Conservation (phyloP, 1,139 yeast genomes). For the Magnusiomyces fungicola region DNA sequence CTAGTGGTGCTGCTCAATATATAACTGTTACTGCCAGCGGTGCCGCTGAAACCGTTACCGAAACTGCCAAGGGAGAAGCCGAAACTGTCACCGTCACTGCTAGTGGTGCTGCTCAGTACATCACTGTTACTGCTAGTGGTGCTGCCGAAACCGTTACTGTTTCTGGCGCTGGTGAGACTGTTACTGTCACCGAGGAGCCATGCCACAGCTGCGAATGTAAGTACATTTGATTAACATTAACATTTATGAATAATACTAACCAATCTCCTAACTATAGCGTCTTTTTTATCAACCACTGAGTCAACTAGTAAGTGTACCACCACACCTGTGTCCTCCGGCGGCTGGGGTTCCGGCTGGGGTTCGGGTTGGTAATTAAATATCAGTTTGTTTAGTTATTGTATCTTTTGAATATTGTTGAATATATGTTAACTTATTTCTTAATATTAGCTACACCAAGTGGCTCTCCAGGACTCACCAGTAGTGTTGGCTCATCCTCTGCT, state of each 20-base stretch:
- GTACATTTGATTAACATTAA: slow-evolving; percentile 8
- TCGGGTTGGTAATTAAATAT: too few relatives aligned
- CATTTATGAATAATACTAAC: slow-evolving; percentile 16
- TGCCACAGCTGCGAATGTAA: background rate
- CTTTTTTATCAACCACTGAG: too few relatives aligned
- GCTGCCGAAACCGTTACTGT: slow-evolving; percentile 8
- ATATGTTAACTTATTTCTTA: slow-evolving; percentile 2
- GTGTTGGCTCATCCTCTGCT: slow-evolving; percentile 25
- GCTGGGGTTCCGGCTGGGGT: too few relatives aligned
- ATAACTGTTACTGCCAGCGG: background rate
- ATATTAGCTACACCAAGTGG: slow-evolving; percentile 27
- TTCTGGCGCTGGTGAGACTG: slow-evolving; percentile 9
- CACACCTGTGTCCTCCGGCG: too few relatives aligned
- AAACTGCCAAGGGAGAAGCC: slow-evolving; percentile 1
- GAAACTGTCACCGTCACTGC: background rate
- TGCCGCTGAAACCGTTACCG: slow-evolving; percentile 4
- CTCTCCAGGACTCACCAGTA: slow-evolving; percentile 32
- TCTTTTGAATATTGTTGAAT: background rate
- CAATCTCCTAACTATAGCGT: too few relatives aligned
- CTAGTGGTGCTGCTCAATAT: slow-evolving; percentile 2
- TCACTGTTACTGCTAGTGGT: slow-evolving; percentile 2
- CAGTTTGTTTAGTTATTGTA: slow-evolving; percentile 21
- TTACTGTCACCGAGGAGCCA: background rate
- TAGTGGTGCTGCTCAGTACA: background rate
- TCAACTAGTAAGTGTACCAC: too few relatives aligned